A percentile compares a stretch with the other conserved stretches of the same genome.
Conservation (phyloP, 352 stramenopile genomes). For the Saprolegnia diclina region DNA sequence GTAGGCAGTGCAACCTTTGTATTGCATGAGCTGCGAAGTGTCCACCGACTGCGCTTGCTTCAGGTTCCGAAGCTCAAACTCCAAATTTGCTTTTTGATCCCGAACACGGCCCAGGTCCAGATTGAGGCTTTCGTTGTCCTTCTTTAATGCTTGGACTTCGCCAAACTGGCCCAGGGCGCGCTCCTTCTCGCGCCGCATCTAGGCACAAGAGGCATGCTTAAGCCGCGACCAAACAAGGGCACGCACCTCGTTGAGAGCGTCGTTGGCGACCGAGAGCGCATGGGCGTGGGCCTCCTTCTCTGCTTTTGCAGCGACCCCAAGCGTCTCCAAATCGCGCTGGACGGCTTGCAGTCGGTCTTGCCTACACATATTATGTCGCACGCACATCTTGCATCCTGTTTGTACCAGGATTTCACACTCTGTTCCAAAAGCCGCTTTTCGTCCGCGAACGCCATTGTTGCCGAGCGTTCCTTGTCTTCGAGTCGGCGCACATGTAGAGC, state of each 20-base stretch:
- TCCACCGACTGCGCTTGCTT: constrained; percentile 33
- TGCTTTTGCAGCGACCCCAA: neutral
- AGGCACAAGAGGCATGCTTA: neutral
- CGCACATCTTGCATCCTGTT: neutral
- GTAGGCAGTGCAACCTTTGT: constrained; percentile 27
- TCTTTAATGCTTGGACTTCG: constrained; percentile 36
- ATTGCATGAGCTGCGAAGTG: constrained; percentile 33
- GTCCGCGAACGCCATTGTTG: neutral
- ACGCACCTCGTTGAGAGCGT: constrained; percentile 1
- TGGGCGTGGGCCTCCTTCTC: constrained; percentile 19
- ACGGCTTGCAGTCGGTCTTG: neutral
- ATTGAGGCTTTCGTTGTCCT: constrained; percentile 37
- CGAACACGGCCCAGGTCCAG: constrained; percentile 35
- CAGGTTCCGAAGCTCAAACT: constrained; percentile 35
- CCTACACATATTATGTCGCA: neutral
- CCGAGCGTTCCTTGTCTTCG: neutral
- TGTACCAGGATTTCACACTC: neutral
- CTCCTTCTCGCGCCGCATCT: constrained; percentile 28
- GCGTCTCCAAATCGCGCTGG: neutral
- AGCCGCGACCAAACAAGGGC: neutral
- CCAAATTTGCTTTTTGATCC: constrained; percentile 29
- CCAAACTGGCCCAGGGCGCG: constrained; percentile 30
- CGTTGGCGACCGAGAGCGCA: constrained; percentile 21
- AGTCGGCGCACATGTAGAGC: neutral
- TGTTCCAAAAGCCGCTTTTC: constrained; percentile 1